phyloP scores from a whole-genome alignment of 2,329 filamentous ascomycete genomes.

The Neofusicoccum parvum region DNA sequence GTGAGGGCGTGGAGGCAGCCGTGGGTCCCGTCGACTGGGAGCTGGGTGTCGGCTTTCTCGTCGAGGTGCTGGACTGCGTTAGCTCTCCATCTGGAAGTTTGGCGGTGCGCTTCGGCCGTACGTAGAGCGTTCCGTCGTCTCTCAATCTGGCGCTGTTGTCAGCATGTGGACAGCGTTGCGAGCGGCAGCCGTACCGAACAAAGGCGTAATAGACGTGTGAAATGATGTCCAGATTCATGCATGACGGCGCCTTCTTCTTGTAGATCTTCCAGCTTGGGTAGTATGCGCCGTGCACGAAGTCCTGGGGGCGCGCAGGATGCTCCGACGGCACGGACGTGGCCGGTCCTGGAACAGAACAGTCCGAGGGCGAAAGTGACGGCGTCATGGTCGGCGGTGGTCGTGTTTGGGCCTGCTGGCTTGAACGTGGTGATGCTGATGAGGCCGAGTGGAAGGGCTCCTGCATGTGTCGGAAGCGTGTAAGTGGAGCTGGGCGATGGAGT shows the following conservation, averaged over 20 bases:
- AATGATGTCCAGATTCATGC: slow-evolving; percentile 57
- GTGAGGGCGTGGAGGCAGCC: slow-evolving; percentile 71
- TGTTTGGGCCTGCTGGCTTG: too few species aligned
- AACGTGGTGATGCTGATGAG: background rate
- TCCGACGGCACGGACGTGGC: background rate
- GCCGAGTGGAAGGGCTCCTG: background rate
- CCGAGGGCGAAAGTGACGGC: background rate
- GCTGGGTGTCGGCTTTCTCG: slow-evolving; percentile 73
- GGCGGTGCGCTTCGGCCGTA: background rate
- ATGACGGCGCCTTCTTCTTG: slow-evolving; percentile 70
- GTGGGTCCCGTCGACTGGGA: slow-evolving; percentile 65
- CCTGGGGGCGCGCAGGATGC: background rate
- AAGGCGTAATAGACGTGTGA: slow-evolving; percentile 73
- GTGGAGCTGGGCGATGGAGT: background rate
- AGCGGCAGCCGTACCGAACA: background rate
- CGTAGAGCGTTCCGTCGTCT: background rate
- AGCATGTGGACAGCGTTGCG: too few species aligned
- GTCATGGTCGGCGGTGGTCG: background rate
- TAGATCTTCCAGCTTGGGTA: slow-evolving; percentile 79
- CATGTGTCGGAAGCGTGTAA: background rate
- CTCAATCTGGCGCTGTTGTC: background rate
- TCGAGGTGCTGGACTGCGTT: slow-evolving; percentile 59
- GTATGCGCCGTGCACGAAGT: slow-evolving; percentile 73
- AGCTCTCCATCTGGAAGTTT: background rate
- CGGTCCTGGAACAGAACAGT: background rate